A percentile compares a stretch with the other conserved stretches of the same genome.
phyloP scores from a whole-genome alignment of 2,329 filamentous ascomycete species.

The Diaporthe humulicola region DNA sequence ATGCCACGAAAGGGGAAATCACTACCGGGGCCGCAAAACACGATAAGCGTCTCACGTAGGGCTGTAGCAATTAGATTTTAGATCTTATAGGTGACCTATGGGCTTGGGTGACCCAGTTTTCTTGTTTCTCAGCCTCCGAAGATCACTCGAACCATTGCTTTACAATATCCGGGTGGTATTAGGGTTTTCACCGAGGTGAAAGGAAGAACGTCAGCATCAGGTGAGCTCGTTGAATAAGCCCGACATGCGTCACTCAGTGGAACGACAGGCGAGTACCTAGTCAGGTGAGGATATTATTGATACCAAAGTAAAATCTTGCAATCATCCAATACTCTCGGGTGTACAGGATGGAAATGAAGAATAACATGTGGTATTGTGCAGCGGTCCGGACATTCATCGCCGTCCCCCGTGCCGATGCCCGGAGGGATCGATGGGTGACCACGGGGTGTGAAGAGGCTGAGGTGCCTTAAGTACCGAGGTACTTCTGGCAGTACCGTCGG shows the following conservation, averaged over 20 bases:
- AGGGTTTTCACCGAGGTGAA: background rate
- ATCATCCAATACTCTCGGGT: background rate
- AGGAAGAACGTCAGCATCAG: background rate
- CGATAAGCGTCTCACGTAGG: background rate
- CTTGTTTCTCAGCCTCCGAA: background rate
- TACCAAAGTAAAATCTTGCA: background rate
- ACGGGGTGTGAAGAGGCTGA: slow-evolving; percentile 9
- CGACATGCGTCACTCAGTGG: background rate
- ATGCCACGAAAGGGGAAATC: background rate
- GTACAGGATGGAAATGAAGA: background rate
- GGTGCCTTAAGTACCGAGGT: background rate
- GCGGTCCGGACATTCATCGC: background rate
- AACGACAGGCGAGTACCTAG: background rate
- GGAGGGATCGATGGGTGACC: background rate
- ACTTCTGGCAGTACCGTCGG: background rate
- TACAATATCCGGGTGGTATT: background rate
- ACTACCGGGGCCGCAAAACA: background rate
- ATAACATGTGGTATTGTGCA: background rate
- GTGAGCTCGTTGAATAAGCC: background rate
- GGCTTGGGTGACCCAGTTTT: background rate
- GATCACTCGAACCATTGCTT: background rate
- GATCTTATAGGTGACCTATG: background rate
- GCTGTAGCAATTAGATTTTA: background rate
- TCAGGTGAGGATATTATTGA: background rate
- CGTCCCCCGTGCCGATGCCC: slow-evolving; percentile 4